Conservation (phyloP, 345 rosid species). For the Pseudoturritis turrita region DNA sequence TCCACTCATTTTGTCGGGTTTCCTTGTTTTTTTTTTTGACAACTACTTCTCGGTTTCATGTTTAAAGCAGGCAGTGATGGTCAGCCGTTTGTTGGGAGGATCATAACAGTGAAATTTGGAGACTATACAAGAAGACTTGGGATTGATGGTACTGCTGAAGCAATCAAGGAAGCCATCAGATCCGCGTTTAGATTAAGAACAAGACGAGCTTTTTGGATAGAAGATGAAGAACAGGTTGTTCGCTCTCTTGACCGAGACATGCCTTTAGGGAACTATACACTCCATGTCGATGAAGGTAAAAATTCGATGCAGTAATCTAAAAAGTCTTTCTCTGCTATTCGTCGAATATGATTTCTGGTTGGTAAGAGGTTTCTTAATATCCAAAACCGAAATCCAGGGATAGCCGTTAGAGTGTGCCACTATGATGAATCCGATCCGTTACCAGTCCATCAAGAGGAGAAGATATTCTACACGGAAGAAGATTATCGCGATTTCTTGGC, state of each 20-base stretch:
- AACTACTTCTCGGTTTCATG: neutral
- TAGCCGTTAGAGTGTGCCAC: slow-evolving; percentile 68
- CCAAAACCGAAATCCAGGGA: slow-evolving; percentile 35
- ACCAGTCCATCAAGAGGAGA: slow-evolving; percentile 75
- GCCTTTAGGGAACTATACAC: slow-evolving; percentile 85
- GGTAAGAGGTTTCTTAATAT: neutral
- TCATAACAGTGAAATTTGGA: slow-evolving; percentile 27
- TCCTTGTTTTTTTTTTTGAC: too few species aligned
- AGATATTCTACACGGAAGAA: slow-evolving; percentile 73
- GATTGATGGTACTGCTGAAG: slow-evolving; percentile 77
- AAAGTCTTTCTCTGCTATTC: neutral
- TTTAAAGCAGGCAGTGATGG: slow-evolving; percentile 37
- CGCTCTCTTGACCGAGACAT: slow-evolving; percentile 83
- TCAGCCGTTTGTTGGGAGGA: slow-evolving; percentile 21
- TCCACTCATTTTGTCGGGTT: too few species aligned
- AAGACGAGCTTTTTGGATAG: slow-evolving; percentile 90
- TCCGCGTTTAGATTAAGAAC: slow-evolving; percentile 80
- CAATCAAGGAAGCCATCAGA: slow-evolving; percentile 82
- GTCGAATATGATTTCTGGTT: neutral
- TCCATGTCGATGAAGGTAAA: slow-evolving; percentile 90
- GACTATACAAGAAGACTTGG: slow-evolving; percentile 77
- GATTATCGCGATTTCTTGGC: slow-evolving; percentile 73
- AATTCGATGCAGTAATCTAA: neutral
- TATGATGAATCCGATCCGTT: slow-evolving; percentile 75
- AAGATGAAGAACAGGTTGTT: slow-evolving; percentile 87